Conservation (phyloP, 441 rosid species). For the Mallotus japonicus region DNA sequence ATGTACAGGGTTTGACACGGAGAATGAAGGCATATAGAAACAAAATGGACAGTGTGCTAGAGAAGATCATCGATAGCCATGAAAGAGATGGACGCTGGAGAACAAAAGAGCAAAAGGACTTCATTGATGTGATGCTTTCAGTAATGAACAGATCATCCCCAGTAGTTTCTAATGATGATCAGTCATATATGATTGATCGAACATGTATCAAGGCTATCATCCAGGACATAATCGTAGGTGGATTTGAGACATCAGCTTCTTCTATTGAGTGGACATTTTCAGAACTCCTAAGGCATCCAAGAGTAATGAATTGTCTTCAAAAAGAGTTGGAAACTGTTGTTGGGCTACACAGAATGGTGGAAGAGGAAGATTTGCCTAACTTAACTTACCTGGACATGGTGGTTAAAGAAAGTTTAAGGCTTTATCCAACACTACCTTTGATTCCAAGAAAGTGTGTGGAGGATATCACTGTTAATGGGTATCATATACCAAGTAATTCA, state of each 20-base stretch:
- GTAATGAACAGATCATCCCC: slow-evolving; percentile 13
- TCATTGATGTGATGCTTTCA: slow-evolving; percentile 33
- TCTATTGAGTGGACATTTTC: slow-evolving; percentile 38
- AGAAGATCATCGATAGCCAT: slow-evolving; percentile 34
- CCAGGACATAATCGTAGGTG: slow-evolving; percentile 27
- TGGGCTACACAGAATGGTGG: slow-evolving; percentile 40
- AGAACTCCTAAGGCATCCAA: slow-evolving; percentile 35
- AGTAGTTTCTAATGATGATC: not conserved
- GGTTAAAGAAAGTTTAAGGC: slow-evolving; percentile 32
- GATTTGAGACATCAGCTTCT: slow-evolving; percentile 31
- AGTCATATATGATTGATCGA: slow-evolving; percentile 19
- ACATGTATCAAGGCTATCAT: slow-evolving; percentile 31
- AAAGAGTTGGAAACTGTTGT: slow-evolving; percentile 32
- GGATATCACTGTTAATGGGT: slow-evolving; percentile 20
- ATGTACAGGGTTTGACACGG: slow-evolving; percentile 18
- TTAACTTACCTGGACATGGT: slow-evolving; percentile 33
- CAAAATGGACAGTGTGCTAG: slow-evolving; percentile 24
- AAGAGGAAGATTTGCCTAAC: slow-evolving; percentile 31
- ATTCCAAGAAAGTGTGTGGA: slow-evolving; percentile 30
- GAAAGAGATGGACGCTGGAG: slow-evolving; percentile 7
- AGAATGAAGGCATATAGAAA: slow-evolving; percentile 19
- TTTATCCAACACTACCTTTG: slow-evolving; percentile 33
- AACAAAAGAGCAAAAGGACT: slow-evolving; percentile 20
- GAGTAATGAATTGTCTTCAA: slow-evolving; percentile 32
- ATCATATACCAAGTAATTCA: slow-evolving; percentile 28